Percentiles rank a stretch among this genome's conserved stretches.
Conservation (phyloP, 495 filamentous ascomycete species). For the Podospora fimiseda region DNA sequence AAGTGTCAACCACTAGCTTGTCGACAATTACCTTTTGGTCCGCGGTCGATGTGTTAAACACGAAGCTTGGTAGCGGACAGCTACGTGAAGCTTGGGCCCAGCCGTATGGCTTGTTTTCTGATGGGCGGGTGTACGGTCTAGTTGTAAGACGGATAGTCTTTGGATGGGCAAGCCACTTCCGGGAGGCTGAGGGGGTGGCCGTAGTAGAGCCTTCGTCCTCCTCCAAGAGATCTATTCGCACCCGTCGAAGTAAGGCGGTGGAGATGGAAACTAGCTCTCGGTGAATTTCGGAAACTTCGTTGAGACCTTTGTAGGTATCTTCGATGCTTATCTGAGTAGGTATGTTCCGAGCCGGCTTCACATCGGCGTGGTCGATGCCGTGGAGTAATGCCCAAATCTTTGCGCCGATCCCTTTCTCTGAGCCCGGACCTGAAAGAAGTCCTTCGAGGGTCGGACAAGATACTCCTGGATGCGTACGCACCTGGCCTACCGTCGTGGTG, state of each 20-base stretch:
- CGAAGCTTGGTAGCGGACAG: conserved; percentile 61
- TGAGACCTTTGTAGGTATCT: conserved; percentile 69
- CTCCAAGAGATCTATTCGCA: conserved; percentile 69
- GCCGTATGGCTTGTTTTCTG: conserved; percentile 20
- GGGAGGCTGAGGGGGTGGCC: not conserved
- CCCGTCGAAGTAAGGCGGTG: conserved; percentile 65
- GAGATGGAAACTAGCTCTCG: conserved; percentile 58
- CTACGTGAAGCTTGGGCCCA: conserved; percentile 61
- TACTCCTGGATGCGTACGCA: conserved; percentile 56
- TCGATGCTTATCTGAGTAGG: conserved; percentile 93
- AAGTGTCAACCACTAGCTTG: conserved; percentile 58
- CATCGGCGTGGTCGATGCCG: conserved; percentile 58
- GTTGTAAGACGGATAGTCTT: conserved; percentile 73
- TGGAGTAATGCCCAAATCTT: conserved; percentile 58
- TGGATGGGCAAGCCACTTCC: conserved; percentile 37
- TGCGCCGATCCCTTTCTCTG: conserved; percentile 58
- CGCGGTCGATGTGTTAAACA: conserved; percentile 54
- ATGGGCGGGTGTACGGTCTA: conserved; percentile 46
- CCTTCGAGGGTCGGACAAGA: conserved; percentile 53
- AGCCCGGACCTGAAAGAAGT: conserved; percentile 62
- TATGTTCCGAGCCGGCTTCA: conserved; percentile 62
- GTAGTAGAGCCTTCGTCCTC: not conserved
- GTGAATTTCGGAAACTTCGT: conserved; percentile 50
- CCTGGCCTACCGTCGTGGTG: conserved; percentile 56
- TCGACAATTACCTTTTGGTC: conserved; percentile 53